Conservation (phyloP, 352 stramenopile species). For the Aphanomyces astaci region DNA sequence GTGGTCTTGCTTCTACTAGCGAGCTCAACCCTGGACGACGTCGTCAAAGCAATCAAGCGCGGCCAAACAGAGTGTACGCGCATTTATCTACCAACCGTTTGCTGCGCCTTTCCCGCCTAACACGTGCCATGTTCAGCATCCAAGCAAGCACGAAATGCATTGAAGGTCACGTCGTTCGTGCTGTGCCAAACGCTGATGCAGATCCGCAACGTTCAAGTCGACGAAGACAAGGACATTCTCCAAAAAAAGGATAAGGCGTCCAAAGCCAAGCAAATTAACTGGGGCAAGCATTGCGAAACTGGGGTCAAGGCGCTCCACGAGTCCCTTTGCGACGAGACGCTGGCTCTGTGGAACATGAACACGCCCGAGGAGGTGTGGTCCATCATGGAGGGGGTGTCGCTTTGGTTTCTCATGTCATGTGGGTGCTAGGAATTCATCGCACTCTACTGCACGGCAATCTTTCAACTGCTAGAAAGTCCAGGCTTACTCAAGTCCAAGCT, state of each 20-base stretch:
- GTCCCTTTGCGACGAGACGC: constrained; percentile 47
- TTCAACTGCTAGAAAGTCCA: constrained; percentile 57
- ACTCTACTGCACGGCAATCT: constrained; percentile 60
- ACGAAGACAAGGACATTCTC: constrained; percentile 34
- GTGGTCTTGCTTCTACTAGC: constrained; percentile 29
- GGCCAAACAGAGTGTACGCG: background rate
- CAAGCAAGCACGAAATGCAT: constrained; percentile 16
- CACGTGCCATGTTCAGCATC: background rate
- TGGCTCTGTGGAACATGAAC: constrained; percentile 66
- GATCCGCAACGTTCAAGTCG: constrained; percentile 55
- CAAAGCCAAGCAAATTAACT: constrained; percentile 40
- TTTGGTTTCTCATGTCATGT: background rate
- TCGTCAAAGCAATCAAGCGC: constrained; percentile 1
- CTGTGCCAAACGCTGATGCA: constrained; percentile 45
- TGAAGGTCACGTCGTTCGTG: constrained; percentile 48
- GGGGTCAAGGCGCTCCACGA: constrained; percentile 49
- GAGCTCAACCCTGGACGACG: constrained; percentile 1
- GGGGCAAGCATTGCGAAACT: constrained; percentile 55
- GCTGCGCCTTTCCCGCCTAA: background rate
- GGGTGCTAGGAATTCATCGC: constrained; percentile 74
- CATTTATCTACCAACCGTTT: background rate
- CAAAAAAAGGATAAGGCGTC: background rate
- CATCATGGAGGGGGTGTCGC: background rate
- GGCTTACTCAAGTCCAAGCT: constrained; percentile 50
- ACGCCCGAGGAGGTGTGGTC: constrained; percentile 55